These are phyloP conservation scores for Aureobasidium sp. DNA, from an alignment of 2,329 filamentous ascomycete species.

Conservation along the genomic window DNA sequence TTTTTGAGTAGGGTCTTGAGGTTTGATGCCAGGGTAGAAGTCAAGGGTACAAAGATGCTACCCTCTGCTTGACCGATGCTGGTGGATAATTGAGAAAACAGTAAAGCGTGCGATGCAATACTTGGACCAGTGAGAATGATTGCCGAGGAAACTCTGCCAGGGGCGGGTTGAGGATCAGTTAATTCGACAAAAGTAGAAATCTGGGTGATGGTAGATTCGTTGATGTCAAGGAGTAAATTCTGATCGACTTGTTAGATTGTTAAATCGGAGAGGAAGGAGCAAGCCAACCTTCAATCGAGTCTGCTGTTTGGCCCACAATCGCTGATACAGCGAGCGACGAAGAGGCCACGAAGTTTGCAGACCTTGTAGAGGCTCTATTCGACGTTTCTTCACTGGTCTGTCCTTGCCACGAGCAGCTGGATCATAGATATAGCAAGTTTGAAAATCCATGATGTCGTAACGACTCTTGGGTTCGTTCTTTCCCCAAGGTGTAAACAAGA, in stretches of 20 bases:
- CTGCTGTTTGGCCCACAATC: conserved; percentile 58
- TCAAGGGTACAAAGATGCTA: conserved; percentile 53
- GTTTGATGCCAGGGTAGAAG: conserved; percentile 63
- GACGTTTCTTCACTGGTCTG: conserved; percentile 33
- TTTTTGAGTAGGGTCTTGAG: conserved; percentile 65
- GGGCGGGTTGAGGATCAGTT: not conserved
- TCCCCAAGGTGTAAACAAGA: not conserved
- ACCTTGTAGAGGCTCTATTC: conserved; percentile 21
- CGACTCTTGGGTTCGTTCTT: not conserved
- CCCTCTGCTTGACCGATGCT: conserved; percentile 28
- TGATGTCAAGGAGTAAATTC: conserved; percentile 31
- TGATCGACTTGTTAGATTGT: conserved; percentile 13
- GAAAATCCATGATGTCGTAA: conserved; percentile 34
- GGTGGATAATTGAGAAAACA: conserved; percentile 60
- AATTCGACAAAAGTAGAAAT: conserved; percentile 28
- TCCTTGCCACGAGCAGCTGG: conserved; percentile 22
- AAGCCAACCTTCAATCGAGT: conserved; percentile 49
- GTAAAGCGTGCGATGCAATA: conserved; percentile 62
- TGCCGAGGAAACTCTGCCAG: conserved; percentile 54
- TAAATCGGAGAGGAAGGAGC: not conserved
- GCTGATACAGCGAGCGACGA: conserved; percentile 52
- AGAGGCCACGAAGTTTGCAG: conserved; percentile 33
- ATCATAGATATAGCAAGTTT: conserved; percentile 40
- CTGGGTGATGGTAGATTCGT: conserved; percentile 30
- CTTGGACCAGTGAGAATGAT: conserved; percentile 73